Evolutionary conservation across 2,329 filamentous ascomycete species (phyloP).

Genomic region (Fusarium sp.): DNA sequence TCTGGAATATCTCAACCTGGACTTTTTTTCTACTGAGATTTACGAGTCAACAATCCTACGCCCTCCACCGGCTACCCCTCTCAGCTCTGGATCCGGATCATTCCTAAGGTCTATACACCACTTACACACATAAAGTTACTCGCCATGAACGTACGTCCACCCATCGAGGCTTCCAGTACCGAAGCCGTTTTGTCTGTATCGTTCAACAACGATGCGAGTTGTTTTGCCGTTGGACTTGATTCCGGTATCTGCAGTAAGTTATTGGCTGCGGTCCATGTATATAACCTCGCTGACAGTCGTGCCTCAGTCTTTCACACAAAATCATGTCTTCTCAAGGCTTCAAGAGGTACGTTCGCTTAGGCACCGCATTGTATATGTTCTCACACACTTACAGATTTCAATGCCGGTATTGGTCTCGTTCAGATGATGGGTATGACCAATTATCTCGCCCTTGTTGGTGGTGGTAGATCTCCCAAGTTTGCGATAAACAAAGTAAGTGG

Average conservation of each 20-base stretch:
- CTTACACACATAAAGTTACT: slow-evolving; percentile 26
- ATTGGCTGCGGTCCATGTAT: slow-evolving; percentile 6
- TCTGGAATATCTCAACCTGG: neutral
- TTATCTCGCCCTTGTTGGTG: slow-evolving; percentile 90
- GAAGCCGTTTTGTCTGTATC: slow-evolving; percentile 84
- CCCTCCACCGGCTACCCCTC: too few relatives aligned
- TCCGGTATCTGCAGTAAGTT: slow-evolving; percentile 84
- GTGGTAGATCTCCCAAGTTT: slow-evolving; percentile 86
- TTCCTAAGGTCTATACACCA: slow-evolving; percentile 2
- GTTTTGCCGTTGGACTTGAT: slow-evolving; percentile 89
- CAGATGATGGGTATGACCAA: slow-evolving; percentile 90
- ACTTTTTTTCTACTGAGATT: neutral
- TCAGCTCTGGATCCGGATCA: too few relatives aligned
- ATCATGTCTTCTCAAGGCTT: slow-evolving; percentile 75
- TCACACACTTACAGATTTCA: slow-evolving; percentile 70
- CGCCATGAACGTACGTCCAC: slow-evolving; percentile 88
- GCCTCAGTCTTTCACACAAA: slow-evolving; percentile 77
- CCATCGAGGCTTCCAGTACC: slow-evolving; percentile 81
- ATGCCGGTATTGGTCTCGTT: slow-evolving; percentile 83
- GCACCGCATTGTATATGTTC: neutral
- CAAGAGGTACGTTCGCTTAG: slow-evolving; percentile 56
- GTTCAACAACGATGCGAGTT: slow-evolving; percentile 87
- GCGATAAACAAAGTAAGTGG: slow-evolving; percentile 81
- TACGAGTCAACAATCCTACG: too few relatives aligned
- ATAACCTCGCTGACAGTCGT: slow-evolving; percentile 26